Conservation (phyloP, 768 basidiomycete species). For the Leccinum ochraceum region DNA sequence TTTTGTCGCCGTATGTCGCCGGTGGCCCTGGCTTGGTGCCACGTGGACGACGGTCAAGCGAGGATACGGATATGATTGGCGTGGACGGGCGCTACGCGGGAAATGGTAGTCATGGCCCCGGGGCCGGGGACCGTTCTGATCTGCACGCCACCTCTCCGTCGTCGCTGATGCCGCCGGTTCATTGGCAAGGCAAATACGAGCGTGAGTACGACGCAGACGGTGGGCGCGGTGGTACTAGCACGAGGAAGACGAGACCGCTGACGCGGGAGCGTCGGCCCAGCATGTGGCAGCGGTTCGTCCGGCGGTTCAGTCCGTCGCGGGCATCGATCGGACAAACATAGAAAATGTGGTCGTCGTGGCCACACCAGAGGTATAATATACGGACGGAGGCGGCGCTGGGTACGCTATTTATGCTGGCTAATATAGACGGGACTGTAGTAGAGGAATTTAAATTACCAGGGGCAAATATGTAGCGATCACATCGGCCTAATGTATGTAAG, state of each 20-base stretch:
- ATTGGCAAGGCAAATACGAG: conserved; percentile 5
- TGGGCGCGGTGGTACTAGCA: not conserved
- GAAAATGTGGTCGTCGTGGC: not conserved
- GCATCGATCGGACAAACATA: conserved; percentile 23
- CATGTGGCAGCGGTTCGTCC: conserved; percentile 28
- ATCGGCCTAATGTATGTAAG: not conserved
- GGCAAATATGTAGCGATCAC: not conserved
- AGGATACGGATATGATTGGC: conserved; percentile 10
- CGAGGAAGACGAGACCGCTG: conserved; percentile 1
- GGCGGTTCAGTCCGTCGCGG: conserved; percentile 25
- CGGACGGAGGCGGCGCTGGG: not conserved
- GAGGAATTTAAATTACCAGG: not conserved
- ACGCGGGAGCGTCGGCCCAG: conserved; percentile 24
- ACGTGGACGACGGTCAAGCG: conserved; percentile 11
- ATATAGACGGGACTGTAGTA: not conserved
- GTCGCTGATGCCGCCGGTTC: not conserved
- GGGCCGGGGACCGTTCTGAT: conserved; percentile 10
- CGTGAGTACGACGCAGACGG: not conserved
- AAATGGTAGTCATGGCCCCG: conserved; percentile 4
- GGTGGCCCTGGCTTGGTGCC: not conserved
- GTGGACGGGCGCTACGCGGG: conserved; percentile 9
- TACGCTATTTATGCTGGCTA: not conserved
- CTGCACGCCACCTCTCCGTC: not conserved
- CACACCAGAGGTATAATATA: not conserved
- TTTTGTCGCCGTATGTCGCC: conserved; percentile 2